These are phyloP conservation scores for Polytrichum formosum DNA, from an alignment of 225 moss, liverwort and hornwort genomes.

Conservation along the genomic window DNA sequence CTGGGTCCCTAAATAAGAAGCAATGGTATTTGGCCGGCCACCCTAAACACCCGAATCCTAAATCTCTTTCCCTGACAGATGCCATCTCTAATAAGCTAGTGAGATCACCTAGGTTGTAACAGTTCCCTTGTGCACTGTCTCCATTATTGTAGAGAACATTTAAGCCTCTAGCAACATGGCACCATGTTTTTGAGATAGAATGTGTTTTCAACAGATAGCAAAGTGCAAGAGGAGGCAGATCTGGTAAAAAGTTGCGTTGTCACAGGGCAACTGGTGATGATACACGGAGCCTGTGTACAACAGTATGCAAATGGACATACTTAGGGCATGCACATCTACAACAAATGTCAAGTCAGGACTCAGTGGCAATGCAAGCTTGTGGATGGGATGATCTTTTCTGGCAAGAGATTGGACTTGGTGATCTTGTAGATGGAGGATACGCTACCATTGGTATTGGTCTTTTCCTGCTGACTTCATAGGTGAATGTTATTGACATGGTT, in stretches of 20 bases:
- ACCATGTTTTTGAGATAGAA: constrained; percentile 5
- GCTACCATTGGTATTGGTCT: constrained; percentile 74
- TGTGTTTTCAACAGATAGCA: constrained; percentile 6
- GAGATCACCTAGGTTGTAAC: too few species aligned
- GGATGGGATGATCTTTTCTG: constrained; percentile 98
- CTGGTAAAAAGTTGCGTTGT: constrained; percentile 14
- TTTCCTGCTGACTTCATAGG: constrained; percentile 5
- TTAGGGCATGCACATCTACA: constrained; percentile 89
- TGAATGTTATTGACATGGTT: not conserved
- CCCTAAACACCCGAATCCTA: not conserved
- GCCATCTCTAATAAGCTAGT: too few species aligned
- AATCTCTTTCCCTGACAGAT: not conserved
- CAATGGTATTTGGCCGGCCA: too few species aligned
- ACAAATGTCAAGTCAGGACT: constrained; percentile 63
- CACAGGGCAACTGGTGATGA: constrained; percentile 96
- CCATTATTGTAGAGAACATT: not conserved
- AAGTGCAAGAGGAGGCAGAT: constrained; percentile 5
- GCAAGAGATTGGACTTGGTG: constrained; percentile 94
- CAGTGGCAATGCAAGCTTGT: constrained; percentile 87
- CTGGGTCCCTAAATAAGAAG: too few species aligned
- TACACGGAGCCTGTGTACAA: constrained; percentile 93
- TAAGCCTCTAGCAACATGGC: constrained; percentile 1
- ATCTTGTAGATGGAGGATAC: constrained; percentile 88
- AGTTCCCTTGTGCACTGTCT: constrained; percentile 2
- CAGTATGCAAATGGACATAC: constrained; percentile 98